phyloP scores from a whole-genome alignment of 306 rosid genomes.

The Herpetospermum pedunculosum region DNA sequence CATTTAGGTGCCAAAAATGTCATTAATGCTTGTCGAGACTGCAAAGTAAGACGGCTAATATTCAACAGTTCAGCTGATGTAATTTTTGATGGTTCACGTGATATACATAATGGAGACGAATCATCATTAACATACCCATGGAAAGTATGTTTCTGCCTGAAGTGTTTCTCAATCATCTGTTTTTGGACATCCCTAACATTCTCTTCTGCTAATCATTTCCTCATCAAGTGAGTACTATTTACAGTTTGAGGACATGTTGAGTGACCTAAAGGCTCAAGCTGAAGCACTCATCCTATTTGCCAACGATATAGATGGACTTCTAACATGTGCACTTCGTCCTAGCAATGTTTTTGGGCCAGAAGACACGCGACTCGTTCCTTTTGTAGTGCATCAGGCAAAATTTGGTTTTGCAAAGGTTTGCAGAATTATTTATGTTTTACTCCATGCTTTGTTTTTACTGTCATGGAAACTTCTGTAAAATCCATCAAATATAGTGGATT shows the following conservation, averaged over 20 bases:
- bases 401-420: slow-evolving; percentile 65
- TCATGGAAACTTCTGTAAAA: neutral
- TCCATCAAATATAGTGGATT: neutral
- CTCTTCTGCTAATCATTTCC: slow-evolving; percentile 12
- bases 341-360: slow-evolving; percentile 83
- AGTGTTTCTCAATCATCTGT: slow-evolving; percentile 10
- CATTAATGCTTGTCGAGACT: slow-evolving; percentile 62
- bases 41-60: slow-evolving; percentile 61
- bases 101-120: slow-evolving; percentile 38
- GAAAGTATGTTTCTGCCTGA: slow-evolving; percentile 43
- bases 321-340: slow-evolving; percentile 87
- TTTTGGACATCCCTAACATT: slow-evolving; percentile 8
- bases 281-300: slow-evolving; percentile 61
- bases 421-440: slow-evolving; percentile 4
- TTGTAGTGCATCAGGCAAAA: slow-evolving; percentile 42
- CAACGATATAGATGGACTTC: slow-evolving; percentile 66
- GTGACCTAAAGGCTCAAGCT: slow-evolving; percentile 83
- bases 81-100: slow-evolving; percentile 54
- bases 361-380: slow-evolving; percentile 53
- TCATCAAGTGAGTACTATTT: slow-evolving; percentile 16
- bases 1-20: slow-evolving; percentile 76
- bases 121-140: slow-evolving; percentile 42
- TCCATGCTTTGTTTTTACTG: neutral
- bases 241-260: slow-evolving; percentile 48
- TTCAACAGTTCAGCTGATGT: slow-evolving; percentile 82